These are phyloP conservation scores for Aspergillus arachidicola DNA, from an alignment of 2,329 filamentous ascomycete genomes.

Conservation along the genomic window DNA sequence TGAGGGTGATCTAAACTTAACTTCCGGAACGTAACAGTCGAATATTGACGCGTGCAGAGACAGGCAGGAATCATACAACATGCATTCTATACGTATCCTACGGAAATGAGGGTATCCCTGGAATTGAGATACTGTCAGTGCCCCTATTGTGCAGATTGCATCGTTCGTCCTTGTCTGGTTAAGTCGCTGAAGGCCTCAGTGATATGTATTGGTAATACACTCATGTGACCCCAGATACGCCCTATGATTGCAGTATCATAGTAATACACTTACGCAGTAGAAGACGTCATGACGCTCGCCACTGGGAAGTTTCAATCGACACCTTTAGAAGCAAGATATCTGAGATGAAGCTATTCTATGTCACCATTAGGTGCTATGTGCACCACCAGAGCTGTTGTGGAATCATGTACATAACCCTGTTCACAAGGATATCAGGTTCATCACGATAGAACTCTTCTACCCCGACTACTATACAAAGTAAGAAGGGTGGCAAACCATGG, in stretches of 20 bases:
- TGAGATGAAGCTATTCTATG: background rate
- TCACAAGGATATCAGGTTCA: background rate
- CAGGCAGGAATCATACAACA: too few relatives aligned
- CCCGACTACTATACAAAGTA: background rate
- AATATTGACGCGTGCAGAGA: too few relatives aligned
- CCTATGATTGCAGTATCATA: rapidly evolving
- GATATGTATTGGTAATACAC: background rate
- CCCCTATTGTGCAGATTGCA: background rate
- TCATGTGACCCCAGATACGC: background rate
- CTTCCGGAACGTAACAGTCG: too few relatives aligned
- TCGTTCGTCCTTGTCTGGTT: too few relatives aligned
- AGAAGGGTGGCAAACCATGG: background rate
- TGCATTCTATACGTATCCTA: too few relatives aligned
- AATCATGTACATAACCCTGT: background rate
- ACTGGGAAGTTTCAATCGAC: background rate
- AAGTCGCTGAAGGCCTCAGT: background rate
- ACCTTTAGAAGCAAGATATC: background rate
- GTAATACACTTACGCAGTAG: background rate
- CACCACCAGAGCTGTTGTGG: background rate
- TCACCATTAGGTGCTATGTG: background rate
- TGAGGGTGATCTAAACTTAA: too few relatives aligned
- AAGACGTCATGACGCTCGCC: background rate
- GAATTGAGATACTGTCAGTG: background rate
- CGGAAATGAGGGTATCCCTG: background rate
- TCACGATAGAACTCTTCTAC: background rate